These are phyloP conservation scores for Fusarium sp. DNA, from an alignment of 2,329 filamentous ascomycete genomes.

Conservation along the genomic window DNA sequence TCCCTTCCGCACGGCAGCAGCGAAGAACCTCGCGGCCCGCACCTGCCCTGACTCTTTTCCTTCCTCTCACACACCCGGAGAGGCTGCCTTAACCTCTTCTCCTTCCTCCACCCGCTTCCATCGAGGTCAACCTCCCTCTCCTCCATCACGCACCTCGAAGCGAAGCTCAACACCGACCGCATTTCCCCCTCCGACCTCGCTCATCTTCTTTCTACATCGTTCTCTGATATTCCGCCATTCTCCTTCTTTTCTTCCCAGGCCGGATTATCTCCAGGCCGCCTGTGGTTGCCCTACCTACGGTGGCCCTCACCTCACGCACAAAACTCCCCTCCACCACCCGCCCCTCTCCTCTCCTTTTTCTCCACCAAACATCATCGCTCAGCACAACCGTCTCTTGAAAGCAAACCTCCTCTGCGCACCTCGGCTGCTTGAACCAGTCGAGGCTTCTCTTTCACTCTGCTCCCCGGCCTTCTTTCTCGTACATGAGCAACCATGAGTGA, in stretches of 20 bases:
- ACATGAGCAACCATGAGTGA: constrained; percentile 30
- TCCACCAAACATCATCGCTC: background rate
- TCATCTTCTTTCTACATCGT: background rate
- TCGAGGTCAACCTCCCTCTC: background rate
- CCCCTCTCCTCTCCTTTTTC: background rate
- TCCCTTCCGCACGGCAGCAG: background rate
- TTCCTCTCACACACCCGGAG: background rate
- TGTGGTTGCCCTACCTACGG: background rate
- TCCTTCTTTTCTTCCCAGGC: background rate
- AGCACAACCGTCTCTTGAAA: background rate
- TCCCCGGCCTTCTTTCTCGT: background rate
- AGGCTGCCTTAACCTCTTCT: background rate
- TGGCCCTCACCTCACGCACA: background rate
- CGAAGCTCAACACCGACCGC: background rate
- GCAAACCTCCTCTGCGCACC: background rate
- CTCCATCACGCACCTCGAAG: background rate
- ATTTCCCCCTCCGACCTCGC: background rate
- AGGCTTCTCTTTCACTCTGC: background rate
- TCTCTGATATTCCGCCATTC: background rate
- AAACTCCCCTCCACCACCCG: background rate
- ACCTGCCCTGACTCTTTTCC: background rate
- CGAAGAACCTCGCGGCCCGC: background rate
- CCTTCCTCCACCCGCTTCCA: background rate
- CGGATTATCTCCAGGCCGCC: background rate
- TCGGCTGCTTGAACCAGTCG: background rate